A percentile compares a stretch with the other conserved stretches of the same genome.
Evolutionary conservation across 2,329 filamentous ascomycete genomes (phyloP).

Genomic region (Penicillium griseofulvum): DNA sequence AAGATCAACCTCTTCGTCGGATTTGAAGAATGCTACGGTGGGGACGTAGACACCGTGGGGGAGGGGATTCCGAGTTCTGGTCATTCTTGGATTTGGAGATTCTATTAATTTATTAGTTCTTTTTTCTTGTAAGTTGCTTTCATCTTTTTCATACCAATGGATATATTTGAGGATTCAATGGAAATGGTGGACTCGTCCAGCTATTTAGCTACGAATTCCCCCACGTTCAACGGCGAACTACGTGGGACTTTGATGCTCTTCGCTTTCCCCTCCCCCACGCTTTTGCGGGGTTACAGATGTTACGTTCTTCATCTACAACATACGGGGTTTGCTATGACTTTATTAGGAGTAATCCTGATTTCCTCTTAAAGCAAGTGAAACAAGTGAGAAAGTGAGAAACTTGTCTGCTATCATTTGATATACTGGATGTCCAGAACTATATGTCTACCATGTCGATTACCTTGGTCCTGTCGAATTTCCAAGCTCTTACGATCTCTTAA

Average conservation of each 20-base stretch:
- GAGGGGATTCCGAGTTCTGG: conserved; percentile 30
- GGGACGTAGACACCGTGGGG: conserved; percentile 65
- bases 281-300: conserved; percentile 10
- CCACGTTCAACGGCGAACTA: background rate
- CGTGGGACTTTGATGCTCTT: background rate
- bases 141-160: background rate
- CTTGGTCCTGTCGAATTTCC: background rate
- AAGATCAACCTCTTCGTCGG: conserved; percentile 64
- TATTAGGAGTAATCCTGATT: too few relatives aligned
- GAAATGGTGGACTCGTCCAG: background rate
- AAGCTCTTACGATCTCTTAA: too few relatives aligned
- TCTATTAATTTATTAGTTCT: background rate
- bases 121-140: background rate
- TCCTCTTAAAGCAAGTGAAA: too few relatives aligned
- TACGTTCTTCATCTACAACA: too few relatives aligned
- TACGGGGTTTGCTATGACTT: too few relatives aligned
- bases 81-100: conserved; percentile 18
- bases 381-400: too few relatives aligned
- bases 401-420: too few relatives aligned
- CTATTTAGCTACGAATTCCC: conserved; percentile 1
- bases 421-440: too few relatives aligned
- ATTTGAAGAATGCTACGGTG: conserved; percentile 71
- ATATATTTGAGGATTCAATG: background rate
- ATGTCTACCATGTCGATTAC: too few relatives aligned
- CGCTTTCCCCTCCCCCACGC: background rate